Evolutionary conservation across 305 asterid genomes (phyloP).

Genomic region (Solanum hybrid): DNA sequence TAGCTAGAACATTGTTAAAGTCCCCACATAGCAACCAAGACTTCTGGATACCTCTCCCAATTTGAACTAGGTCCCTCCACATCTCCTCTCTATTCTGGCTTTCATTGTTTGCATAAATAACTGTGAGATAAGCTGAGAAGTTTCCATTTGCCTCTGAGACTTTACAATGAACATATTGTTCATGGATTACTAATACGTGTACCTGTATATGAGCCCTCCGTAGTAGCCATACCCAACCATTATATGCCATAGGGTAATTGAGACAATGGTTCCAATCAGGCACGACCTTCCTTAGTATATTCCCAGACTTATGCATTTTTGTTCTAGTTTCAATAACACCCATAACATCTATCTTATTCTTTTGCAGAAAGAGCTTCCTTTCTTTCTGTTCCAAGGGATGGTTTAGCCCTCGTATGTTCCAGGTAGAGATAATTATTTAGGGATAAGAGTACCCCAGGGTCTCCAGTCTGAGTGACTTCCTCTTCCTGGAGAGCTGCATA

Average conservation of each 20-base stretch:
- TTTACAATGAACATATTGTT: not conserved
- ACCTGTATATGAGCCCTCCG: not conserved
- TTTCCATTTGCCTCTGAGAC: not conserved
- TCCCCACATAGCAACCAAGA: not conserved
- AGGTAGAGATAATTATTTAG: not conserved
- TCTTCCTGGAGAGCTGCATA: not conserved
- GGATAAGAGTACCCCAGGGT: not conserved
- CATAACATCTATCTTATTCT: not conserved
- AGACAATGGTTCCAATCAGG: not conserved
- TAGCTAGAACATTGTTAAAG: not conserved
- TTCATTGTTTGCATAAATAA: not conserved
- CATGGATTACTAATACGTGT: not conserved
- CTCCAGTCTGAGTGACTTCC: not conserved
- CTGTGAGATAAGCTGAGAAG: not conserved
- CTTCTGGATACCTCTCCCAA: not conserved
- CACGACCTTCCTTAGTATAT: not conserved
- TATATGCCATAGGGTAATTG: not conserved
- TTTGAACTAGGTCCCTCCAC: not conserved
- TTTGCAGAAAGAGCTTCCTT: not conserved
- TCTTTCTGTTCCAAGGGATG: not conserved
- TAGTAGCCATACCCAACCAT: not conserved
- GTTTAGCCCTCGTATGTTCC: not conserved
- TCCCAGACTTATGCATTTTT: not conserved
- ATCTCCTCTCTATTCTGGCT: not conserved
- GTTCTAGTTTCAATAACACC: not conserved